Percentiles rank a stretch among this genome's conserved stretches.
Conservation (phyloP, 306 rosid species). For the Pueraria montana region DNA sequence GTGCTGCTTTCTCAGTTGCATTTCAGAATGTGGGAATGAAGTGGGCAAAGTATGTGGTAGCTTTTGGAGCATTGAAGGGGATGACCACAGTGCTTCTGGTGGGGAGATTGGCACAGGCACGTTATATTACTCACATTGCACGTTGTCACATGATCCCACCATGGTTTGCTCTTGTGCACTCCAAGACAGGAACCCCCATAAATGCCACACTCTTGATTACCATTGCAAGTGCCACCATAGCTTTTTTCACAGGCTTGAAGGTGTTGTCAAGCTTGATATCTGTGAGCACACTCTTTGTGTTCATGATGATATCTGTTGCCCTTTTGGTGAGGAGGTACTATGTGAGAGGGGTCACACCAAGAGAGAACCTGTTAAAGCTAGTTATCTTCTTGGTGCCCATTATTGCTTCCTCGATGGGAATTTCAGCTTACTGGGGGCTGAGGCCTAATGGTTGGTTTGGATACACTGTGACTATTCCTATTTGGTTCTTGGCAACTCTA, state of each 20-base stretch:
- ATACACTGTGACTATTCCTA: slow-evolving; percentile 60
- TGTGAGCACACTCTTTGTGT: slow-evolving; percentile 76
- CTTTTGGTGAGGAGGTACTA: slow-evolving; percentile 83
- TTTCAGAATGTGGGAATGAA: slow-evolving; percentile 75
- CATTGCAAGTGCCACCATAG: slow-evolving; percentile 62
- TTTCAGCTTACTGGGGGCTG: slow-evolving; percentile 75
- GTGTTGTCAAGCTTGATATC: slow-evolving; percentile 72
- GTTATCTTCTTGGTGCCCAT: slow-evolving; percentile 61
- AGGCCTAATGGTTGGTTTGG: slow-evolving; percentile 74
- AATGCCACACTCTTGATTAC: slow-evolving; percentile 75
- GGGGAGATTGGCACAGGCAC: slow-evolving; percentile 66
- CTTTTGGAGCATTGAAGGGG: slow-evolving; percentile 81
- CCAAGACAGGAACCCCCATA: slow-evolving; percentile 85
- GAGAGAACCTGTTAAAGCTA: slow-evolving; percentile 56
- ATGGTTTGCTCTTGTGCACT: slow-evolving; percentile 83
- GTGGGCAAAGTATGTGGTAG: slow-evolving; percentile 82
- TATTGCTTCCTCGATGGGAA: slow-evolving; percentile 72
- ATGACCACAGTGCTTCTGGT: slow-evolving; percentile 87
- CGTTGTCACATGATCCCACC: slow-evolving; percentile 86
- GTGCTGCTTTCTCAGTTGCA: slow-evolving; percentile 75
- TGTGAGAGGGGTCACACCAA: slow-evolving; percentile 65
- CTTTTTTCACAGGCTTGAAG: slow-evolving; percentile 72
- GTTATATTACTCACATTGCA: slow-evolving; percentile 78
- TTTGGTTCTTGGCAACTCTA: slow-evolving; percentile 74
- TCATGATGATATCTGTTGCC: slow-evolving; percentile 78